Conservation (phyloP, 2,329 filamentous ascomycete genomes). For the Fusarium veterinarium region DNA sequence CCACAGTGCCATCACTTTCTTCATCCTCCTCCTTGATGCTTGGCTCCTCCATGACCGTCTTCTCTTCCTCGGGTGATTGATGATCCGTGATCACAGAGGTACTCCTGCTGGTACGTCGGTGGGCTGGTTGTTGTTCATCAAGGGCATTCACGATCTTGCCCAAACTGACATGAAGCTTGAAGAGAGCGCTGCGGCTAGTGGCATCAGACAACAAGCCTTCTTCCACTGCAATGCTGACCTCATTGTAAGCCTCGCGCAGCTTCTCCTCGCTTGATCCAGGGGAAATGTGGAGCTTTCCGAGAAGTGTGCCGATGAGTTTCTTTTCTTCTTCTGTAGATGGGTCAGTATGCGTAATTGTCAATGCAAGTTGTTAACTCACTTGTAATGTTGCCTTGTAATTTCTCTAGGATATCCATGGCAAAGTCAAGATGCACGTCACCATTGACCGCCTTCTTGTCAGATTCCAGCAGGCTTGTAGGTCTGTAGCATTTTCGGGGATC, state of each 20-base stretch:
- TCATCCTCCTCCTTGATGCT: slow-evolving; percentile 63
- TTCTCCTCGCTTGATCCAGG: slow-evolving; percentile 71
- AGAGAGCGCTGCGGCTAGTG: slow-evolving; percentile 71
- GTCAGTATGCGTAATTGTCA: slow-evolving; percentile 44
- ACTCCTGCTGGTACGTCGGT: slow-evolving; percentile 58
- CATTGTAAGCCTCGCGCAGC: slow-evolving; percentile 67
- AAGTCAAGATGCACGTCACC: slow-evolving; percentile 85
- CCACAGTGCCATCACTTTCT: slow-evolving; percentile 50
- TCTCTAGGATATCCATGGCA: slow-evolving; percentile 80
- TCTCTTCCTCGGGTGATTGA: slow-evolving; percentile 53
- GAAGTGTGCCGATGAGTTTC: slow-evolving; percentile 80
- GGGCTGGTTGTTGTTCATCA: slow-evolving; percentile 56
- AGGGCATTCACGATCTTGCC: slow-evolving; percentile 75
- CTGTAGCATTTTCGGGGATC: slow-evolving; percentile 84
- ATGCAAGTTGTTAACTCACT: slow-evolving; percentile 64
- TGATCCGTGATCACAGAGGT: slow-evolving; percentile 53
- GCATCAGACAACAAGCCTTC: slow-evolving; percentile 69
- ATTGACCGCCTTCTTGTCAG: slow-evolving; percentile 72
- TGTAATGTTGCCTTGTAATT: slow-evolving; percentile 72
- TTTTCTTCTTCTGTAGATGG: slow-evolving; percentile 78
- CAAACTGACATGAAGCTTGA: slow-evolving; percentile 74
- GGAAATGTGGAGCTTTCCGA: slow-evolving; percentile 85
- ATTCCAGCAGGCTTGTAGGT: slow-evolving; percentile 62
- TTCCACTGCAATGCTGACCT: slow-evolving; percentile 72
- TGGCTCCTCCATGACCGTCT: slow-evolving; percentile 55